Evolutionary conservation across 495 filamentous ascomycete genomes (phyloP).

Genomic region (Aspergillus steynii): DNA sequence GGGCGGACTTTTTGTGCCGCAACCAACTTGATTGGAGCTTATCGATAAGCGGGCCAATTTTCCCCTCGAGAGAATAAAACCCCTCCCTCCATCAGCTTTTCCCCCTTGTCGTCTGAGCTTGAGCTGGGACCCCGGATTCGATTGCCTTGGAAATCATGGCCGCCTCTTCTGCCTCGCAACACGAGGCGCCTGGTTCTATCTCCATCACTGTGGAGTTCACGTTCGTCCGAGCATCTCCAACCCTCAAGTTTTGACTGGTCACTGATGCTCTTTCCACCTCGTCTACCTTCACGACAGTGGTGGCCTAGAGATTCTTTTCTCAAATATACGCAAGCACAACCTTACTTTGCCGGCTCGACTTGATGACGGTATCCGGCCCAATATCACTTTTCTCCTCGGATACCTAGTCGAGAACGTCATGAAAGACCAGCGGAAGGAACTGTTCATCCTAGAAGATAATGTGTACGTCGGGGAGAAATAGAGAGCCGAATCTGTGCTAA

Average conservation of each 20-base stretch:
- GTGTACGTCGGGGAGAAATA: slow-evolving; percentile 60
- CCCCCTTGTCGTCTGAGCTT: not conserved
- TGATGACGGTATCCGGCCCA: slow-evolving; percentile 57
- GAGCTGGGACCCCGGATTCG: too few species aligned
- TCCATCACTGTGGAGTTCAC: slow-evolving; percentile 72
- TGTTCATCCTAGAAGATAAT: slow-evolving; percentile 85
- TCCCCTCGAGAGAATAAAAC: slow-evolving; percentile 16
- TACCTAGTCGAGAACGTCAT: slow-evolving; percentile 83
- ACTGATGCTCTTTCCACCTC: slow-evolving; percentile 20
- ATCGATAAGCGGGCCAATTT: slow-evolving; percentile 45
- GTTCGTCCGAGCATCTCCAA: slow-evolving; percentile 44
- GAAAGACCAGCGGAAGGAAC: slow-evolving; percentile 80
- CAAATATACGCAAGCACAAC: slow-evolving; percentile 70
- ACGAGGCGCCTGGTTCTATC: slow-evolving; percentile 28
- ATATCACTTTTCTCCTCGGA: slow-evolving; percentile 72
- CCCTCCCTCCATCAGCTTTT: slow-evolving; percentile 5
- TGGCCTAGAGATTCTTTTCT: slow-evolving; percentile 93
- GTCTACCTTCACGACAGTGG: slow-evolving; percentile 56
- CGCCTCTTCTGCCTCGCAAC: slow-evolving; percentile 8
- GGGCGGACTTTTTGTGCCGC: slow-evolving; percentile 29
- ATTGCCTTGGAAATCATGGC: slow-evolving; percentile 10
- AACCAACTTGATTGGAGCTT: slow-evolving; percentile 34
- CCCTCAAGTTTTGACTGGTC: not conserved
- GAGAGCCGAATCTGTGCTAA: not conserved
- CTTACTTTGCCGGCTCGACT: slow-evolving; percentile 67